Conservation (phyloP, 192 early-diverging fungal genomes). For the Podila epicladia region DNA sequence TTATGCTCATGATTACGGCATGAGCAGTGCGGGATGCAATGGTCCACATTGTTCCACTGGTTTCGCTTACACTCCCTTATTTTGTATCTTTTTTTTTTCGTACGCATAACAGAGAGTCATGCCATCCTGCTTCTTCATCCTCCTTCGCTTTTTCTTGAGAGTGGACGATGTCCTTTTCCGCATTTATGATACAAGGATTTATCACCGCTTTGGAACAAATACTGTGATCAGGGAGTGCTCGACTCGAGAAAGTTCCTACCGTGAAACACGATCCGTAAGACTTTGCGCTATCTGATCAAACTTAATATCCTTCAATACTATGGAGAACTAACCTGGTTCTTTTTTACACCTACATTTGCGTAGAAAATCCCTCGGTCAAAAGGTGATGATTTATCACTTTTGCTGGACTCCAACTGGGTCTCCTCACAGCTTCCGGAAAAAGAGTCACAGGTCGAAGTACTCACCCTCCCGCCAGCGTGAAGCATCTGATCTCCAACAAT, state of each 20-base stretch:
- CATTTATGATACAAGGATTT: conserved; percentile 89
- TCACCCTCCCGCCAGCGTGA: not conserved
- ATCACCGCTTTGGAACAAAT: conserved; percentile 84
- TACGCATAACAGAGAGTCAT: conserved; percentile 82
- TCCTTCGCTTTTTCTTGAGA: conserved; percentile 89
- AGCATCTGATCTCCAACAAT: too few relatives aligned
- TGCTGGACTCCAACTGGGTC: conserved; percentile 70
- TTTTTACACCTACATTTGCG: not conserved
- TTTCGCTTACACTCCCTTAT: not conserved
- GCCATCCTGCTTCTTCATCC: conserved; percentile 88
- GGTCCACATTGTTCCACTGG: too few relatives aligned
- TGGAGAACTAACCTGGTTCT: too few relatives aligned
- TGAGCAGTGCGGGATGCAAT: too few relatives aligned
- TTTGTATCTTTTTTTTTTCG: conserved; percentile 13
- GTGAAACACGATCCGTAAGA: conserved; percentile 65
- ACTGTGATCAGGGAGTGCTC: conserved; percentile 77
- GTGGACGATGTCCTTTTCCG: conserved; percentile 95
- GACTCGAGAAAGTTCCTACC: conserved; percentile 71
- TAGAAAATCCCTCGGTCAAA: conserved; percentile 53
- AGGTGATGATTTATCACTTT: conserved; percentile 61
- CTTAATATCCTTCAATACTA: not conserved
- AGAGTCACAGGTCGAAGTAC: conserved; percentile 12
- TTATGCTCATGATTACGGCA: not conserved
- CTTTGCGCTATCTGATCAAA: not conserved
- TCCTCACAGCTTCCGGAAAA: conserved; percentile 55